Evolutionary conservation across 1,284 basidiomycete species (phyloP), one percentile per base, ranked within the genome.

Genomic region (Gymnopus androsaceus): DNA sequence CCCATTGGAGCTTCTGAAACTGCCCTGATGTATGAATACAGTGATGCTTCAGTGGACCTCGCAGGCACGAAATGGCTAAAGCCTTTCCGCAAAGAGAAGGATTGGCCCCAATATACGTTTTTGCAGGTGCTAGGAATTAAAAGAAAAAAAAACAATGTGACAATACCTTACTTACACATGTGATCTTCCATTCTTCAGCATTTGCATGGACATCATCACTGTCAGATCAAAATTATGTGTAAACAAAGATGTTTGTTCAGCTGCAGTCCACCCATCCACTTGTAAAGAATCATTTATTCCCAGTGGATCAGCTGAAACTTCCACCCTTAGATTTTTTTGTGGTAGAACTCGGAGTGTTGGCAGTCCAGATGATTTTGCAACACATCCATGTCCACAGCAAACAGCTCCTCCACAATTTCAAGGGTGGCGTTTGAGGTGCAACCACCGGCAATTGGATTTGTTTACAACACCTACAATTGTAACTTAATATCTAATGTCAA

Each of bases 1-100:
- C 58, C 58, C 2, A 56, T 60, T n/a, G n/a, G 45, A 57, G 57
- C 1, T 12, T 11, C 14, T 60, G 48, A 6, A 55, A 57, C 3
- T 48, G n/a, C 59, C 9, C 28, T n/a, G 12, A 60, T 60, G n/a
- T 46, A 55, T 1, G n/a, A 4, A 33, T 54, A 54, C 14, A 54
- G 33, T 17, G 11, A 7, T 23, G 23, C 21, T 37, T 15, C 15
- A 15, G 25, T 31, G 36, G 2, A 50, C 19, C 23, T 23, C 23
- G 19, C 33, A 37, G 25, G 15, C 33, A 27, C 8, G 33, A 7
- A 3, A 6, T 37, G 15, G 25, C 31, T 9, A 19, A 14, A 15
- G 15, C 23, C 21, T 23, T 37, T 27, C 7, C 28, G 11, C 11
- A 8, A 33, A 50, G 19, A 2, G 19, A 25, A 15, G 3, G 30